Evolutionary conservation across 805 yeast genomes (phyloP), one percentile per base, ranked within the genome.

Genomic region (Kodamaea kaohsiungensis): DNA sequence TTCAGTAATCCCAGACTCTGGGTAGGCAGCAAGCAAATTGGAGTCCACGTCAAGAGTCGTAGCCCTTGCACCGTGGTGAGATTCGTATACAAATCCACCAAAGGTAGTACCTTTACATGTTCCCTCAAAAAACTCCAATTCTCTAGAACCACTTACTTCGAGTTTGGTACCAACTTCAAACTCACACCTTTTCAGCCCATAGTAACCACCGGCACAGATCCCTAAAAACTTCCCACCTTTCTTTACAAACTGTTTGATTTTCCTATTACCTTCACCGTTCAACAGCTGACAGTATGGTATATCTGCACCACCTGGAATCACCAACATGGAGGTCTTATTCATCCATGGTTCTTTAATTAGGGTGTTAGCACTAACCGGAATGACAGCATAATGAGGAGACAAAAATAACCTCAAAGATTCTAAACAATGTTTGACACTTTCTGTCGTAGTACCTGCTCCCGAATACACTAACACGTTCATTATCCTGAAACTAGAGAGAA

Each of bases 301-400:
- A 66, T 95, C 99, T 0, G 98, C 98, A 7, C 99, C 99, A 3
- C 99, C 99, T 0, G 99, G 99, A 25, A 95, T 69, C 1, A 91
- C 96, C 43, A 95, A 65, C 58, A 89, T 73, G 0, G 96, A 75
- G 0, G 98, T 89, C 63, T 89, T 89, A 7, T 81, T 63, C 58
- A 80, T 79, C 99, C 99, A 95, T 0, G 99, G 98, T 63, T 95
- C 98, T 19, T 83, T 79, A 50, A 80, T 69, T 16, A 95, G 65
- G 0, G 88, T 82, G 13, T 72, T 68, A 15, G 88, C 84, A 33
- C 84, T 83, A 0, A 90, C 87, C 1, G 88, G 79, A 16, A 84
- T 76, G 3, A 95, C 97, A 0, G 97, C 96, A 68, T 95, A 95
- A 69, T 86, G 78, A 0, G 98, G 97, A 1, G 96, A 89, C 10